Conservation (phyloP, 805 yeast species). For the Zygotorulaspora sp. region DNA sequence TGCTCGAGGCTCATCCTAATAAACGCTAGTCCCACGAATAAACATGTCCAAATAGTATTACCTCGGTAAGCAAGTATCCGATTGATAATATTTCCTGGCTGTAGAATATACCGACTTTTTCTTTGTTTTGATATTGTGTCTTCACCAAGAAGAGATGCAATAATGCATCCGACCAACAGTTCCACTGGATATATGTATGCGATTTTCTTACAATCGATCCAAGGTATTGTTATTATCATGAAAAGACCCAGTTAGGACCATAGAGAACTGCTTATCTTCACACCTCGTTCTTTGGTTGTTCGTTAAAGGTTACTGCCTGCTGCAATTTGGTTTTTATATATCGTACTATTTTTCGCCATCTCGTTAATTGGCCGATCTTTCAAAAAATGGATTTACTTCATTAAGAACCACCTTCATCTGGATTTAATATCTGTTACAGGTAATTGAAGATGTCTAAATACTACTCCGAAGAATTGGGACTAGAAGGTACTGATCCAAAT, state of each 20-base stretch:
- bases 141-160: conserved; percentile 18
- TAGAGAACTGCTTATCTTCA: no score
- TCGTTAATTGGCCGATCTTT: no score
- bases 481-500: conserved; percentile 61
- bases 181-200: conserved; percentile 18
- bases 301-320: conserved; percentile 2
- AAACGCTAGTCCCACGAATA: conserved; percentile 24
- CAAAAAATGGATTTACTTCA: background rate
- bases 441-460: conserved; percentile 13
- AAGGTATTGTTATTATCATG: conserved; percentile 1
- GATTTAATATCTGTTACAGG: background rate
- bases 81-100: conserved; percentile 31
- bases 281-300: background rate
- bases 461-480: conserved; percentile 67
- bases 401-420: no score
- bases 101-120: conserved; percentile 21
- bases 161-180: conserved; percentile 18
- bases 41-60: conserved; percentile 27
- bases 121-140: conserved; percentile 20
- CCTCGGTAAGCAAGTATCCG: conserved; percentile 38
- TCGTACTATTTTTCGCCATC: no score
- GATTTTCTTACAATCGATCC: conserved; percentile 6
- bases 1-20: conserved; percentile 18
- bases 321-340: no score
- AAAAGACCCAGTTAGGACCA: no score